These are phyloP conservation scores for Scheffersomyces illinoinensis DNA, from an alignment of 1,139 yeast species.

Conservation along the genomic window DNA sequence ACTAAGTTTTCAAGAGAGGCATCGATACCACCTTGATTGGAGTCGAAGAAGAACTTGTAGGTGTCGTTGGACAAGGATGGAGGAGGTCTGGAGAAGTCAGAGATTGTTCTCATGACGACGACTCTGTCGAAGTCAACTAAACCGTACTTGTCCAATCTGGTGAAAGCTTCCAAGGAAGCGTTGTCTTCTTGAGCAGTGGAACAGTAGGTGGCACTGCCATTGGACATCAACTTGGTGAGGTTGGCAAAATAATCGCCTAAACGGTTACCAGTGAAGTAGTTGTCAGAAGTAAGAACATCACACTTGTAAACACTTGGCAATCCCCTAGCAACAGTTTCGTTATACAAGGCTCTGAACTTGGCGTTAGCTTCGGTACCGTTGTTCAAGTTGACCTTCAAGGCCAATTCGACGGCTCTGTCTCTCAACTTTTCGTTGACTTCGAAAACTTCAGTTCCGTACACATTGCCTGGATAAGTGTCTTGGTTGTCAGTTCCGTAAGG, in stretches of 20 bases:
- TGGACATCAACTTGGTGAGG: slow-evolving; percentile 52
- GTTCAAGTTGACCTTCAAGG: slow-evolving; percentile 42
- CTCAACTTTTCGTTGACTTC: slow-evolving; percentile 61
- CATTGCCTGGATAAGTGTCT: slow-evolving; percentile 51
- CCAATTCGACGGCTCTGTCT: slow-evolving; percentile 58
- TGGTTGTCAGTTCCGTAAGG: slow-evolving; percentile 56
- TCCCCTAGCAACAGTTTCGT: slow-evolving; percentile 48
- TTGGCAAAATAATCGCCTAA: slow-evolving; percentile 53
- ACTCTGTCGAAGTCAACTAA: slow-evolving; percentile 59
- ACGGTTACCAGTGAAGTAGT: slow-evolving; percentile 56
- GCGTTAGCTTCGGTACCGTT: slow-evolving; percentile 49
- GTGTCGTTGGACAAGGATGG: slow-evolving; percentile 44
- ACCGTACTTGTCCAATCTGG: slow-evolving; percentile 56
- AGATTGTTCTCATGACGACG: slow-evolving; percentile 62
- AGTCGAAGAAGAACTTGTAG: slow-evolving; percentile 50
- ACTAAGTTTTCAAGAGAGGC: slow-evolving; percentile 56
- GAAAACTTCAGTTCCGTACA: slow-evolving; percentile 67
- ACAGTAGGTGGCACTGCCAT: slow-evolving; percentile 61
- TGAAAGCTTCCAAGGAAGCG: slow-evolving; percentile 61
- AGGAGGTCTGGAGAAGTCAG: slow-evolving; percentile 63
- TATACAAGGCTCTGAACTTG: slow-evolving; percentile 48
- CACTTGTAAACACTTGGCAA: slow-evolving; percentile 54
- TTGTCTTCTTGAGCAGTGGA: slow-evolving; percentile 70
- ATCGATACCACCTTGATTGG: slow-evolving; percentile 52
- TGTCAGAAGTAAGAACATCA: slow-evolving; percentile 64